Evolutionary conservation across 2,329 filamentous ascomycete species (phyloP).

Genomic region (Aspergillus viridinutans): DNA sequence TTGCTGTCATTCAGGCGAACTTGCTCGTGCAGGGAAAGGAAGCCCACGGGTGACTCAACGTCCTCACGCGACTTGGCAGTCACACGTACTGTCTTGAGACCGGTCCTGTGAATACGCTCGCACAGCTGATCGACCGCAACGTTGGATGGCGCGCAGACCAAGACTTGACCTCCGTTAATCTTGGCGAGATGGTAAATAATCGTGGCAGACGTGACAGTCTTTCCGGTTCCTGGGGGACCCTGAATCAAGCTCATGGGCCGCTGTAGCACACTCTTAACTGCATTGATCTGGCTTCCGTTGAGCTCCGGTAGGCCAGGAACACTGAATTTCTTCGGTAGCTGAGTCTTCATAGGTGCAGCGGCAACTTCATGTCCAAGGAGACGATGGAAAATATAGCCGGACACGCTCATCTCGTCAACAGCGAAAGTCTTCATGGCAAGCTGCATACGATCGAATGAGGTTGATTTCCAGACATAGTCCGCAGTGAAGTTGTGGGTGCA

Average conservation of each 20-base stretch:
- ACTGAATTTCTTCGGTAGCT: slow-evolving; percentile 93
- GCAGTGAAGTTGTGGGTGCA: slow-evolving; percentile 97
- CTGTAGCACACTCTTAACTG: slow-evolving; percentile 90
- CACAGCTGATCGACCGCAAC: slow-evolving; percentile 97
- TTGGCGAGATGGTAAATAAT: slow-evolving; percentile 98
- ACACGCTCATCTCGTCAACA: slow-evolving; percentile 95
- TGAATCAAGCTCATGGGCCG: slow-evolving; percentile 94
- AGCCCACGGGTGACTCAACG: slow-evolving; percentile 96
- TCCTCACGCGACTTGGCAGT: slow-evolving; percentile 99
- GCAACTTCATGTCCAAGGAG: slow-evolving; percentile 93
- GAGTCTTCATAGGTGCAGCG: slow-evolving; percentile 89
- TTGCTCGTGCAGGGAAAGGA: slow-evolving; percentile 92
- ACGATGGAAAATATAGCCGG: slow-evolving; percentile 97
- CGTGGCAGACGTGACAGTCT: slow-evolving; percentile 96
- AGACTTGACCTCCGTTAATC: slow-evolving; percentile 87
- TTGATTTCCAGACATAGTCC: slow-evolving; percentile 99
- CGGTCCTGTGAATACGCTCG: slow-evolving; percentile 91
- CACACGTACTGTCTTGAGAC: slow-evolving; percentile 91
- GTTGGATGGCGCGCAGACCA: slow-evolving; percentile 96
- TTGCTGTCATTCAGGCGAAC: slow-evolving; percentile 97
- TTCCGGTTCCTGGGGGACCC: slow-evolving; percentile 92
- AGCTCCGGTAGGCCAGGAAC: slow-evolving; percentile 90
- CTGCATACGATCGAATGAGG: slow-evolving; percentile 98
- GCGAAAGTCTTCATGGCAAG: slow-evolving; percentile 99
- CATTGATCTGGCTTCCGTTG: slow-evolving; percentile 92